Evolutionary conservation across 75 land plant species (phyloP), one percentile per base, ranked within the genome.

Genomic region (Pinus albicaulis): DNA sequence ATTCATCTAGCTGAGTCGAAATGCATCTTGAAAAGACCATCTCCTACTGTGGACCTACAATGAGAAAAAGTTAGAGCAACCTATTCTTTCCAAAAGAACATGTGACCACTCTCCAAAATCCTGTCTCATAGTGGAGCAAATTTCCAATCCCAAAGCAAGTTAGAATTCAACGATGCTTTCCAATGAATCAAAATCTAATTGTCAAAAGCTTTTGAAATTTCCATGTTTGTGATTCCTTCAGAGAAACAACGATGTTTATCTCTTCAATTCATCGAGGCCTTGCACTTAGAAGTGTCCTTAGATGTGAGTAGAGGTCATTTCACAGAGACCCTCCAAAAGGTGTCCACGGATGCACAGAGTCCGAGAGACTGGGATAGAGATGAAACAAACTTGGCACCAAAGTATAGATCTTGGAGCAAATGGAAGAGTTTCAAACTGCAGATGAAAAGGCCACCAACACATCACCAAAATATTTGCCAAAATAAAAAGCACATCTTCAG

Each of bases 271-370:
- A 55, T 78, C 83, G 22, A 31, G 74, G 16, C 86, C 66, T 22
- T 82, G n/a, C 86, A 10, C 79, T 75, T 74, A 90, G 80, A 69
- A 73, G n/a, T n/a, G n/a, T n/a, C 86, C 55, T 64, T 81, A 62
- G 83, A 86, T 77, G 80, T 84, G 3, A 87, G 89, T 28, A 89
- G 89, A 83, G 93, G 86, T 23, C 82, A 3, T 84, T 86, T 72
- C 13, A 68, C 28, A n/a, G 71, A 68, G 19, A 38, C n/a, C 55
- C 76, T 41, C 72, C 80, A 16, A 79, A 82, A 0, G n/a, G n/a
- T 89, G 38, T 82, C 89, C n/a, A 81, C 82, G 24, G 84, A 84
- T 73, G 78, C 83, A 68, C n/a, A 68, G 52, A 68, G 71, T 36
- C 12, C 71, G 41, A 31, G n/a, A n/a, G n/a, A 68, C n/a, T 52